Base-by-base conservation (phyloP, 1,284 basidiomycete genomes). In the Trichosporon asahii region DNA sequence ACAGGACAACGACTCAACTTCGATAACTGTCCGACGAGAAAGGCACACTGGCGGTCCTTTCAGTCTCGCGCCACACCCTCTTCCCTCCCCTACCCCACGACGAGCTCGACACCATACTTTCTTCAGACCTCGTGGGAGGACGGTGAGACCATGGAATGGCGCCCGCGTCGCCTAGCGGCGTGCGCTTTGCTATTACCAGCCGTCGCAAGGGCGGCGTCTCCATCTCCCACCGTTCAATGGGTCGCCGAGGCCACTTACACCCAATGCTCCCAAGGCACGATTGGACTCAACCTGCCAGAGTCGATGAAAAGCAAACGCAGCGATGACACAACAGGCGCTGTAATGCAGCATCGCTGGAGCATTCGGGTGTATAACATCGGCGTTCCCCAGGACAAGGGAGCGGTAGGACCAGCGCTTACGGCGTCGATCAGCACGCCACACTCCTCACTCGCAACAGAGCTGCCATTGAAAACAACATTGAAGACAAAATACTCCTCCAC, bases 71-170 rank as follows among this genome's bases (percentile, higher is more conserved):
- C 49, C n/a, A 53, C 23, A 53, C 49, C 49, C 18, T 53, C 49
- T 21, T 53, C 11, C 23, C 23, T 21, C 18, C 25, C 49, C 23
- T 53, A 25, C 49, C 6, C 49, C 21, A 9, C 49, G 21, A 14
- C 7, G 25, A 18, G 1, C 49, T 53, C 49, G 49, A 18, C 49
- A 53, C 18, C 49, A 53, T 53, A 53, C 49, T 25, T 21, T 23
- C 49, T 18, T 53, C 49, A 53, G 25, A 25, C 49, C 49, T 53
- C 49, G 49, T 12, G 49, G 49, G 49, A 25, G 49, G 21, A 53
- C 49, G 49, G 57, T 61, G 57, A 61, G 25, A 61, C 57, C 29
- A 61, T 61, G 57, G 27, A 61, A 31, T 29, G 57, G 57, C 57
- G 57, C 29, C 57, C 57, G 57, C 57, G 57, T 61, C 57, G 57